A percentile compares a stretch with the other conserved stretches of the same genome.
Evolutionary conservation across 805 yeast genomes (phyloP).

Genomic region (Priceomyces fermenticarens): DNA sequence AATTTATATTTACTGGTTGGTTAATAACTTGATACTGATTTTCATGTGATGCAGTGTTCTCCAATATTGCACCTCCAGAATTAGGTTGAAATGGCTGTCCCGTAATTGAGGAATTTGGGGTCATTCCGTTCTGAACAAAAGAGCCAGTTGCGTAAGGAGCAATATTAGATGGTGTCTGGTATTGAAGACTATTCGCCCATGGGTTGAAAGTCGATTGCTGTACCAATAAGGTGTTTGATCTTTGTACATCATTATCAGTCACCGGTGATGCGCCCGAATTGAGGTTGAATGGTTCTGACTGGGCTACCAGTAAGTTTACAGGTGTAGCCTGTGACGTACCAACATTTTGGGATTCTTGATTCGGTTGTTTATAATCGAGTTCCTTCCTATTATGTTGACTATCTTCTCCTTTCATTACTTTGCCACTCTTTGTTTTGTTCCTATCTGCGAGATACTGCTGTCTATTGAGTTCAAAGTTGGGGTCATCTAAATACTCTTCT

Average conservation of each 20-base stretch:
- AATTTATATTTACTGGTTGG: background rate
- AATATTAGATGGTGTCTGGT: conserved; percentile 1
- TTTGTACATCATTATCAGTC: conserved; percentile 7
- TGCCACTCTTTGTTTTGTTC: background rate
- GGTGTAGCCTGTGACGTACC: conserved; percentile 1
- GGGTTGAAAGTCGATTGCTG: conserved; percentile 41
- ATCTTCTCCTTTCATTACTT: background rate
- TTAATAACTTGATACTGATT: conserved; percentile 7
- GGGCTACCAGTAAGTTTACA: background rate
- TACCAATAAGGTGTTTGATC: conserved; percentile 28
- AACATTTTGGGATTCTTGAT: conserved; percentile 5
- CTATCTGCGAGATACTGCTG: conserved; percentile 71
- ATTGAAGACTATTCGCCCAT: conserved; percentile 24
- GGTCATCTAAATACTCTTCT: conserved; percentile 86
- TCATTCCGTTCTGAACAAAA: background rate
- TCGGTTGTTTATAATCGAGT: conserved; percentile 4
- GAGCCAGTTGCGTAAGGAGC: conserved; percentile 5
- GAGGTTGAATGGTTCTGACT: background rate
- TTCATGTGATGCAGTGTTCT: conserved; percentile 11
- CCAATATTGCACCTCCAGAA: conserved; percentile 8
- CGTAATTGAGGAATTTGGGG: conserved; percentile 4
- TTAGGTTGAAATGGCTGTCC: conserved; percentile 12
- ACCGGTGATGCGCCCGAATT: background rate
- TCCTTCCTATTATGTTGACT: conserved; percentile 1
- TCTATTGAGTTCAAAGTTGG: conserved; percentile 77